phyloP scores from a whole-genome alignment of 441 rosid genomes.

The Corymbia citriodora region DNA sequence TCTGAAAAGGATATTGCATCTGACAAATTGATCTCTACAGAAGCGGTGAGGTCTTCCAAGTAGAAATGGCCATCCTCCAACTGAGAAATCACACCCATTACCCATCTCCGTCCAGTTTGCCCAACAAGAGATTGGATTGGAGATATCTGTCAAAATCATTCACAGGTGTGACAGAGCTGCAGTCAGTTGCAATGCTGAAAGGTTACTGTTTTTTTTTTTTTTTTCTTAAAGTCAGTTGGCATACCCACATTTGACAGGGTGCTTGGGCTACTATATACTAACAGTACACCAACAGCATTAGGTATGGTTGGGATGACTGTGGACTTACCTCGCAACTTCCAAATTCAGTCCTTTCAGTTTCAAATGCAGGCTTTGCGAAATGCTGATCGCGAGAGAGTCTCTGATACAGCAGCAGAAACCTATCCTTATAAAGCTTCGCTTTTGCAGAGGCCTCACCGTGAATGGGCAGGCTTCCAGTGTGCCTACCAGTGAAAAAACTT shows the following conservation, averaged over 20 bases:
- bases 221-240: not conserved
- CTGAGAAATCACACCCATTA: slow-evolving; percentile 97
- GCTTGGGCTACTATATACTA: not conserved
- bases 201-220: not conserved
- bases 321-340: slow-evolving; percentile 68
- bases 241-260: not conserved
- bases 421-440: slow-evolving; percentile 60
- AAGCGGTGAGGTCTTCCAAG: slow-evolving; percentile 87
- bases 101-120: slow-evolving; percentile 79
- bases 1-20: slow-evolving; percentile 85
- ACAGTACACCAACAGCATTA: not conserved
- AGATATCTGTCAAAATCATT: slow-evolving; percentile 47
- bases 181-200: not conserved
- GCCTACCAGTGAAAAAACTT: slow-evolving; percentile 26
- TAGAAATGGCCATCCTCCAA: slow-evolving; percentile 97
- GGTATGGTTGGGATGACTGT: not conserved
- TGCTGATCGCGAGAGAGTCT: slow-evolving; percentile 80
- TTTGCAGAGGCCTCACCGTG: slow-evolving; percentile 82
- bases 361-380: slow-evolving; percentile 75
- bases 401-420: slow-evolving; percentile 70
- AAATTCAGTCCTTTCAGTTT: slow-evolving; percentile 43
- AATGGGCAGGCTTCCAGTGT: slow-evolving; percentile 47
- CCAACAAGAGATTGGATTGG: slow-evolving; percentile 79
- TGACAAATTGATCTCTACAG: slow-evolving; percentile 80
- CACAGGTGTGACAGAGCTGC: not conserved